Conservation (phyloP, 495 filamentous ascomycete genomes). For the Lindgomyces ingoldianus region DNA sequence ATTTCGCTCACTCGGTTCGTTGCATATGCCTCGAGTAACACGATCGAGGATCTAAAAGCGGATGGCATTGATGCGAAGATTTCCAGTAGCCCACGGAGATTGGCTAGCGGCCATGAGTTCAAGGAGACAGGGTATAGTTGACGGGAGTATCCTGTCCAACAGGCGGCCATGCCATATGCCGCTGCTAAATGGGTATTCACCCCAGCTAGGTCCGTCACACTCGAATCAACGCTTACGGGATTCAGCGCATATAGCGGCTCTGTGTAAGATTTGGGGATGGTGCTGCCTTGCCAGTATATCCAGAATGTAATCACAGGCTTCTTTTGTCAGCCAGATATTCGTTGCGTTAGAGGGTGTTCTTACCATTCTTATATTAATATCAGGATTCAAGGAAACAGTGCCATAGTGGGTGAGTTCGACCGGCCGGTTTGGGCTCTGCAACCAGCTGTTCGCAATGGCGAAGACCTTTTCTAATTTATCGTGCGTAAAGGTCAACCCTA, state of each 20-base stretch:
- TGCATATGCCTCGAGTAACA: not conserved
- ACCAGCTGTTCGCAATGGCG: conserved; percentile 38
- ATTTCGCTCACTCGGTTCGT: conserved; percentile 1
- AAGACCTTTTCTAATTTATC: conserved; percentile 51
- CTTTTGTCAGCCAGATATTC: not conserved
- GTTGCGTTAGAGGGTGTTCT: not conserved
- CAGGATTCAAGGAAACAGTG: not conserved
- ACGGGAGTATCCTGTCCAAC: not conserved
- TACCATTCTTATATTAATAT: not conserved
- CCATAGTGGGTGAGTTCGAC: not conserved
- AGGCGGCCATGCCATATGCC: not conserved
- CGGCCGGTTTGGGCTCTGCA: not conserved
- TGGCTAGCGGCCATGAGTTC: not conserved
- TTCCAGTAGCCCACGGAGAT: not conserved
- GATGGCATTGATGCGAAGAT: not conserved
- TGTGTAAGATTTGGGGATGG: not conserved
- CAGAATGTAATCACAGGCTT: not conserved
- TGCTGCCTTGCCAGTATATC: not conserved
- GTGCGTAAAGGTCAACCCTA: conserved; percentile 51
- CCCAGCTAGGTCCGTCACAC: conserved; percentile 1
- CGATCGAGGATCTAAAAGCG: not conserved
- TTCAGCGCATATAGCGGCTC: not conserved
- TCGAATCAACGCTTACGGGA: not conserved
- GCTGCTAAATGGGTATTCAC: conserved; percentile 1
- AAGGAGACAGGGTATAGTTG: not conserved